Evolutionary conservation across 257 asterid species (phyloP), one percentile per base, ranked within the genome.

Genomic region (Nicotiana tomentosiformis): DNA sequence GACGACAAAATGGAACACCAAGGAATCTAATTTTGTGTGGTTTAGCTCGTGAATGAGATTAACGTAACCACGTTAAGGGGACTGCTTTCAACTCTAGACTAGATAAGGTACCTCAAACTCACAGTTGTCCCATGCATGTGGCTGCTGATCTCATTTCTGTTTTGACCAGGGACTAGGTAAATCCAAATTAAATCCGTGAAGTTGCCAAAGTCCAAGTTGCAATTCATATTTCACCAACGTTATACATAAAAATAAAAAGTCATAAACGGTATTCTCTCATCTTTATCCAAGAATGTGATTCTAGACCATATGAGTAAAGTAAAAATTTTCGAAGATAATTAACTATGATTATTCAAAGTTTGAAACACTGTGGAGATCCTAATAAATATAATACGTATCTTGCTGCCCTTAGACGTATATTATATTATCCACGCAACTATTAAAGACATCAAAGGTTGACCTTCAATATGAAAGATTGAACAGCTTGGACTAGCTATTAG

Each of bases 111-210:
- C 76, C 51, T 67, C 26, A 67, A 67, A 17, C 77, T 67, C 77
- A 67, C 77, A 67, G 16, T 67, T 33, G 77, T 67, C 77, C 53
- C 77, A 67, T 67, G 77, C 53, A 67, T 35, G 16, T 35, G 77
- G 77, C 53, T 35, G 53, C 53, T 67, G 32, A 30, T 8, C 10
- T 65, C 43, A 11, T 26, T 33, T 33, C 53, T 67, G 16, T 32
- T 33, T 66, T 67, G 77, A 67, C 77, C 53, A 35, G 15, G 51
- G 30, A 67, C 77, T 35, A 11, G 16, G 70, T 65, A 29, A 58
- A 35, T 35, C 77, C 9, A 67, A 67, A 53, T 53, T 14, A 43
- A 53, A 17, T 67, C 53, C 23, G 15, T 35, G 77, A 67, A 67
- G 77, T 35, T 67, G 4, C 53, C 29, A 35, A 67, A 35, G 12